Base-by-base conservation (phyloP, 768 basidiomycete species). In the Cubamyces sp. region DNA sequence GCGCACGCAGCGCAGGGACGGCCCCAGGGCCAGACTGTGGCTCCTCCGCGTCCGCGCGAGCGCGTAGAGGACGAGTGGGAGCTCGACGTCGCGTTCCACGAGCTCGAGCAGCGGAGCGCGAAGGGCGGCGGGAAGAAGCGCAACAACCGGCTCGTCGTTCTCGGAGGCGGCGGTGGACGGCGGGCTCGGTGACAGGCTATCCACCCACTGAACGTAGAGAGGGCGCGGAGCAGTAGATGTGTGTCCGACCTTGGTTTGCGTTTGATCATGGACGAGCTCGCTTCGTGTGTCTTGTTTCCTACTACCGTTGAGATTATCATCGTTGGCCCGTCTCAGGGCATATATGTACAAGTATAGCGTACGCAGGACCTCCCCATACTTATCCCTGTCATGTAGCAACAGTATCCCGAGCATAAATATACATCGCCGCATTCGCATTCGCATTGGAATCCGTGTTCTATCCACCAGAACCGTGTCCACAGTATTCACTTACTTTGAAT, bases 61-160 rank as follows among this genome's bases (percentile, higher is more conserved):
- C 71, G 70, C 6, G 79, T 61, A 9, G 71, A 80, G 62, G 89
- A 90, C 64, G 90, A 88, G 62, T 91, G 86, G 87, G 90, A 91
- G 68, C 74, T 92, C 47, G 91, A 92, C 66, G 80, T 80, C 46
- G 88, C 88, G 23, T 93, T 90, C 87, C 87, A 91, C 69, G 92
- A 93, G 68, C 77, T 94, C 23, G 90, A 93, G 75, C 81, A 84
- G 67, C 75, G 79, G 60, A 76, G 73, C n/a, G 50, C 64, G 54
- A 74, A 69, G 40, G 69, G 75, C 14, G 77, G 80, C 18, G 77
- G 86, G 67, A 87, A 83, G 79, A 88, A 86, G 76, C 79, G 83
- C 57, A 78, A 81, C 59, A 82, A 80, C 64, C 86, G 81, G 66
- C 75, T 92, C 62, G 87, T 93, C n/a, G 81, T 93, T 3, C 77